Evolutionary conservation across 108 stramenopile species (phyloP).

Genomic region (Craspedostauros australis): DNA sequence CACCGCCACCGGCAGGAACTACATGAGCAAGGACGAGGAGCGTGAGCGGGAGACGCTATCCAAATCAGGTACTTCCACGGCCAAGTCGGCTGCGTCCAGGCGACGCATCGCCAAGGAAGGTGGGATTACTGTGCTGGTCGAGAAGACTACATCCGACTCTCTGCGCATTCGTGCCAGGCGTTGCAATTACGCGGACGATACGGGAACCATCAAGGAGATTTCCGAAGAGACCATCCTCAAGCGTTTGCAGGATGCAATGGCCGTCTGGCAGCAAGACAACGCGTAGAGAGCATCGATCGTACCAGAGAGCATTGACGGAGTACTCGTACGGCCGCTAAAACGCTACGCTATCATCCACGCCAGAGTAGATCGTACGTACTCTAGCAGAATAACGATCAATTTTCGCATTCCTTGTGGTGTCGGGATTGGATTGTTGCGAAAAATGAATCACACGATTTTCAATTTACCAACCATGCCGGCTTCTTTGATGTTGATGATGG

Average conservation of each 20-base stretch:
- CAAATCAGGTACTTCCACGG: background rate
- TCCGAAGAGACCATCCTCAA: slow-evolving; percentile 68
- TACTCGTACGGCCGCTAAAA: no score
- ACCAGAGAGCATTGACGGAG: background rate
- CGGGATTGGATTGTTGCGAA: no score
- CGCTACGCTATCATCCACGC: no score
- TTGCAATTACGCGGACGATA: slow-evolving; percentile 67
- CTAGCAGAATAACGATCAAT: no score
- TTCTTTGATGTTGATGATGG: no score
- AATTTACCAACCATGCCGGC: no score
- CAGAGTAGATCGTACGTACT: no score
- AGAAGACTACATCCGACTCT: slow-evolving; percentile 30
- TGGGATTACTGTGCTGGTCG: slow-evolving; percentile 70
- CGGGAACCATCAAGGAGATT: slow-evolving; percentile 71
- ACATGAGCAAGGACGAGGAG: slow-evolving; percentile 61
- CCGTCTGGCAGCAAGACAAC: slow-evolving; percentile 46
- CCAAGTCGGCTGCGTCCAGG: background rate
- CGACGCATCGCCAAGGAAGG: slow-evolving; percentile 43
- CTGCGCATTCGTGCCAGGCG: slow-evolving; percentile 71
- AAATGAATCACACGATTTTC: no score
- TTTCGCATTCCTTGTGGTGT: no score
- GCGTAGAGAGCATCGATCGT: background rate
- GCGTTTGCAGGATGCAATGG: slow-evolving; percentile 50
- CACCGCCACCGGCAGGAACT: slow-evolving; percentile 65
- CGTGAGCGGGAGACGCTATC: slow-evolving; percentile 23